Percentiles rank a stretch among this genome's conserved stretches.
Conservation (phyloP, 2,329 filamentous ascomycete species). For the Fusarium sp. region DNA sequence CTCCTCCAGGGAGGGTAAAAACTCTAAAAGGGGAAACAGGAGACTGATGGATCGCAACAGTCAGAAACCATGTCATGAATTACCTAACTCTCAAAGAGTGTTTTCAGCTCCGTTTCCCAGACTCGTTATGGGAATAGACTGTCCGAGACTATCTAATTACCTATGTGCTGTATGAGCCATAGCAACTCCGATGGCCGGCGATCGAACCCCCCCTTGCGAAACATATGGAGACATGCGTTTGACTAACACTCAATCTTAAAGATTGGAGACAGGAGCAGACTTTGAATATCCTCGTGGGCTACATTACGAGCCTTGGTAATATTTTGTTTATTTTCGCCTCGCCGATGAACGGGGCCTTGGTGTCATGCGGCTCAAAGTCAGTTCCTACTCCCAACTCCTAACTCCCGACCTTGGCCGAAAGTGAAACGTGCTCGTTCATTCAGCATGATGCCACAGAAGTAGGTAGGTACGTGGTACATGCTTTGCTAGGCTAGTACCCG, state of each 20-base stretch:
- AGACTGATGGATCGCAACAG: conserved; percentile 7
- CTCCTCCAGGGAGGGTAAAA: neutral
- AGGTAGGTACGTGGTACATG: neutral
- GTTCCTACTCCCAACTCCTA: too few species aligned
- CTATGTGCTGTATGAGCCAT: conserved; percentile 33
- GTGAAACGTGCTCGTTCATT: conserved; percentile 24
- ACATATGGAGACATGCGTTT: conserved; percentile 5
- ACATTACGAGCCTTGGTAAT: neutral
- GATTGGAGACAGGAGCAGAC: neutral
- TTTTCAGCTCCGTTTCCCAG: conserved; percentile 40
- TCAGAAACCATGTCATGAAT: conserved; percentile 11
- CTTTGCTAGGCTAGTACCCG: conserved; percentile 5
- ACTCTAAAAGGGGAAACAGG: neutral
- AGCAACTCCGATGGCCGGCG: conserved; percentile 41
- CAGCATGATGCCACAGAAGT: conserved; percentile 25
- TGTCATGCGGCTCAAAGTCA: conserved; percentile 19
- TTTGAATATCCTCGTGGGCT: conserved; percentile 6
- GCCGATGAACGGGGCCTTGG: conserved; percentile 27
- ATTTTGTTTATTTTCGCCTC: conserved; percentile 20
- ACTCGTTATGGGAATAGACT: conserved; percentile 30
- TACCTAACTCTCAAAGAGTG: conserved; percentile 11
- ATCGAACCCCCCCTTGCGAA: conserved; percentile 1
- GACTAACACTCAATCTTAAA: conserved; percentile 17
- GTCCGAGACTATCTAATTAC: conserved; percentile 13
- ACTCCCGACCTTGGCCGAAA: conserved; percentile 10